Evolutionary conservation across 176 grass and related monocot species (phyloP), one percentile per base, ranked within the genome.

Genomic region (Eremochloa ophiuroides): DNA sequence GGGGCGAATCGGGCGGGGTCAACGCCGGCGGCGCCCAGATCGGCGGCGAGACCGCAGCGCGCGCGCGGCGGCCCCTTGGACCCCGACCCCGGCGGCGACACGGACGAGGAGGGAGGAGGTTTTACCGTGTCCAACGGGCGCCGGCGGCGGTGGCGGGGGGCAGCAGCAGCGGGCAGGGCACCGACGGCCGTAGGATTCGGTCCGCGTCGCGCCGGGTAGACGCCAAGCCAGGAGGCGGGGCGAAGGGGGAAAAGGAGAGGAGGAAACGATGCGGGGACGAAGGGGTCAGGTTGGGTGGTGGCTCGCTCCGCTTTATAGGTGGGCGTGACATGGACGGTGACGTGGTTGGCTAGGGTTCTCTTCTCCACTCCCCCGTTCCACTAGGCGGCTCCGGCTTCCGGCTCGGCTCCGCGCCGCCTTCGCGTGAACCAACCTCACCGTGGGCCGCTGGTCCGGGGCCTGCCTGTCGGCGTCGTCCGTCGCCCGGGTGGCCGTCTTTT

Each of bases 281-380:
- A 41, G 23, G 25, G 38, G 62, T 67, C 75, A 14, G 75, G 35
- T 33, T 5, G 42, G 65, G 59, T 43, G 69, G 33, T 60, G 50
- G 50, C 51, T 55, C 29, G 58, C 27, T 25, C 22, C 3, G 4
- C 46, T 85, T 81, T 67, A 87, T 80, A 82, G 71, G 9, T 77
- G 37, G 65, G 25, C 28, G 60, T 88, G 89, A 91, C 89, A 56
- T 91, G 89, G 85, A 80, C 4, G 4, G 41, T 84, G 89, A 87
- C 82, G 77, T 88, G 89, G 85, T 31, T 68, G 82, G 85, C 73
- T 85, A 88, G 77, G 82, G 82, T 46, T 88, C 70, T 35, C 40
- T 16, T 10, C 39, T 10, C 4, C 1, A 1, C 8, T 3, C 37
- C 6, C 50, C 10, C 7, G 12, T 26, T n/a, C n/a, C n/a, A n/a